These are phyloP conservation scores for Pestalotiopsis sp. DNA, from an alignment of 2,329 filamentous ascomycete species.

Conservation along the genomic window DNA sequence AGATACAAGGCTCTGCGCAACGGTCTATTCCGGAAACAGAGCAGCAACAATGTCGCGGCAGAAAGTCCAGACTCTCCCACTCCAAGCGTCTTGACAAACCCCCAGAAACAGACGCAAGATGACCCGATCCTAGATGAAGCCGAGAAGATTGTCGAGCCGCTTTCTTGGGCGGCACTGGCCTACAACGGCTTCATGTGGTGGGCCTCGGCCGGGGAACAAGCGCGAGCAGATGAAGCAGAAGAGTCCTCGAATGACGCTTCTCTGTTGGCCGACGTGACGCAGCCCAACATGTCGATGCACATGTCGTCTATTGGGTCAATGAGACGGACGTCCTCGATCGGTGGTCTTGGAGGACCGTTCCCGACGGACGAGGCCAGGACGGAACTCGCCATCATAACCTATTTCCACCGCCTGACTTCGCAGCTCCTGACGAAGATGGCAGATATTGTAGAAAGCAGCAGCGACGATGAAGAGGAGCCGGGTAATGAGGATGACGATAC, in stretches of 20 bases:
- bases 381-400: constrained; percentile 76
- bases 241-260: constrained; percentile 56
- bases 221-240: constrained; percentile 62
- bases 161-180: constrained; percentile 73
- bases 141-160: constrained; percentile 62
- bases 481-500: constrained; percentile 28
- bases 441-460: constrained; percentile 55
- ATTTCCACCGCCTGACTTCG: constrained; percentile 77
- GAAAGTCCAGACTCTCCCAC: constrained; percentile 23
- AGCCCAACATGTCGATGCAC: constrained; percentile 28
- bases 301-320: constrained; percentile 47
- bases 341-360: constrained; percentile 22
- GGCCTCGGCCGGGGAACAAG: constrained; percentile 79
- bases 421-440: constrained; percentile 64
- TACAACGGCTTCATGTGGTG: constrained; percentile 90
- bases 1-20: constrained; percentile 72
- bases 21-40: constrained; percentile 57
- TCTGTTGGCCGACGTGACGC: constrained; percentile 54
- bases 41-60: constrained; percentile 3
- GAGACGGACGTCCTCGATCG: constrained; percentile 29
- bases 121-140: constrained; percentile 47
- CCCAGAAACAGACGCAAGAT: constrained; percentile 29
- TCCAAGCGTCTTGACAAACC: constrained; percentile 16
- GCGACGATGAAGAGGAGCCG: constrained; percentile 5
- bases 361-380: constrained; percentile 46